Evolutionary conservation across 2,329 filamentous ascomycete genomes (phyloP), one percentile per base, ranked within the genome.

Genomic region (Penicillium nordicum): DNA sequence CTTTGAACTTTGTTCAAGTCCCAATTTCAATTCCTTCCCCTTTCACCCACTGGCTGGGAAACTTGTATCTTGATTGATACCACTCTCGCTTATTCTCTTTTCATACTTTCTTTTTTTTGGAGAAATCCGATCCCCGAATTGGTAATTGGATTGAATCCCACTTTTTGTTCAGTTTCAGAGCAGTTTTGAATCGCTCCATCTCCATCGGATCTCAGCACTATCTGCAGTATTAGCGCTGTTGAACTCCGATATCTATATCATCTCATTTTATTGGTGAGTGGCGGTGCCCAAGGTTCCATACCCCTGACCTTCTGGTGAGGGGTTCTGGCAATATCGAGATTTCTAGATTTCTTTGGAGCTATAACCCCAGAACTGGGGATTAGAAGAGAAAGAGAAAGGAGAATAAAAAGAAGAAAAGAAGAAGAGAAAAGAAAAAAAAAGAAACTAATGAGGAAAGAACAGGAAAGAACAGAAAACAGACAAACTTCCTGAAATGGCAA

Each of bases 1-100:
- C 18, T 32, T 43, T 4, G 49, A 51, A 38, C 47, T 59, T 55
- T 54, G 53, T 57, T 46, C 46, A 46, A 36, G 52, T 40, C 50
- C 54, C 49, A 59, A 64, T 63, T 62, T 61, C 56, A 57, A 59
- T 62, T 60, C 55, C 34, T 56, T 42, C 23, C 23, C 49, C 41
- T 47, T 59, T 59, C 46, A 58, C 58, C 58, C 61, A 63, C 70
- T 70, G 70, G 69, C 61, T 71, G 70, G 62, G 63, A 60, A 60
- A 59, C 60, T 67, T 59, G 56, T 57, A 67, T 67, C 63, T 40
- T 53, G 58, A 32, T 63, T 46, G 42, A 50, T 55, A 53, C 50
- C 50, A 60, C 57, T 61, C 61, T 69, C 64, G 38, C 53, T 55
- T 53, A 48, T 44, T 46, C 43, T 18, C 41, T 56, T 40, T 40